Evolutionary conservation across 2,329 filamentous ascomycete species (phyloP), one percentile per base, ranked within the genome.

Genomic region (Pyrenophora graminea): DNA sequence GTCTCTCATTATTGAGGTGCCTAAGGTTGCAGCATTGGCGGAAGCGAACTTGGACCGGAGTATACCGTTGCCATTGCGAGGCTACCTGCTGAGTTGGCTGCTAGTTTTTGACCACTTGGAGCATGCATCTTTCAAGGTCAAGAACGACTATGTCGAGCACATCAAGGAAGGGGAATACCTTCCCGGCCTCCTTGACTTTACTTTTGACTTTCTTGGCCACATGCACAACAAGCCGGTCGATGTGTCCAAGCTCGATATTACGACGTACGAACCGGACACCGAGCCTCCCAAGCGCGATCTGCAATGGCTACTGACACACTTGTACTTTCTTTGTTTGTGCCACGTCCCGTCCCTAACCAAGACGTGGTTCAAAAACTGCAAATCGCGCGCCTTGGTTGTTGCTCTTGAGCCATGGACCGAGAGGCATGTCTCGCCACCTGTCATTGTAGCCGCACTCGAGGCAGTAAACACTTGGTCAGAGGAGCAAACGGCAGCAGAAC

Each of bases 21-120:
- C 93, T 0, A 86, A 85, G 0, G 78, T 89, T 2, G 82, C 88
- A n/a, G 79, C 80, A 10, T 83, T 91, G 39, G 79, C 82, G 0
- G 85, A 89, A 39, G 82, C 87, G 7, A 78, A 82, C 31, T 84
- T 91, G 18, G 80, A 85, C 4, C 79, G 83, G 13, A 77, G 69
- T 30, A 88, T 92, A 62, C 91, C 91, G 9, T 77, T 84, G 0
- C 68, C 82, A 0, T 79, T 96, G 40, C 85, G 91, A 45, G 85
- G 87, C 8, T 99, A 97, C 66, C 80, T 99, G 2, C 79, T 96
- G 23, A 89, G 90, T 9, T 99, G 94, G 94, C 84, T 90, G 57
- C 79, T 97, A 1, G 81, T 97, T 0, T 97, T 96, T 67, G 91
- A 96, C 62, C 87, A 93, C 38, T 95, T 93, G 67, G 78, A 80